Evolutionary conservation across 805 yeast species (phyloP).

Genomic region (Nakazawaea populi): DNA sequence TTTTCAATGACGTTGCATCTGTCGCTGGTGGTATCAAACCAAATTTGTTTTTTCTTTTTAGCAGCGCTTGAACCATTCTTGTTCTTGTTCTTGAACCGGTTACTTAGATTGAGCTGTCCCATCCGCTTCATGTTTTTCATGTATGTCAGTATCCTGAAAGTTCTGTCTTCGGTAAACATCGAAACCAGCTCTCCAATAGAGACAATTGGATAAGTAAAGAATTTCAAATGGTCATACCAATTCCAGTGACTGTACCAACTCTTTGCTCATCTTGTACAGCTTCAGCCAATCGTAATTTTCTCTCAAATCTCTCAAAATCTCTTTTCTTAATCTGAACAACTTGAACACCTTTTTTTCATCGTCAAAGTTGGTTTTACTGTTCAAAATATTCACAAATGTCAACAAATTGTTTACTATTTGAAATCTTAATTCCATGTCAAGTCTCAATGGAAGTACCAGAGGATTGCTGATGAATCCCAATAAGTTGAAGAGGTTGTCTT

Average conservation of each 20-base stretch:
- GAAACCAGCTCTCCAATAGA: too few relatives aligned
- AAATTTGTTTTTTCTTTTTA: too few relatives aligned
- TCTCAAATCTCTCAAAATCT: not conserved
- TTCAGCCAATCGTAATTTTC: constrained; percentile 4
- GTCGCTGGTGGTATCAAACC: too few relatives aligned
- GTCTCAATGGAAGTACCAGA: constrained; percentile 44
- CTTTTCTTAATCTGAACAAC: not conserved
- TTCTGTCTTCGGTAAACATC: too few relatives aligned
- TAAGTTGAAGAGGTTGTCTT: constrained; percentile 38
- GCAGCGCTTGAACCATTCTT: too few relatives aligned
- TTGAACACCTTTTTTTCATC: not conserved
- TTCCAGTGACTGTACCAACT: not conserved
- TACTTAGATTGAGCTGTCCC: too few relatives aligned
- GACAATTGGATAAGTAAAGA: too few relatives aligned
- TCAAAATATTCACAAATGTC: not conserved
- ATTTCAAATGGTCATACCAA: not conserved
- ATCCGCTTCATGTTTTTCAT: too few relatives aligned
- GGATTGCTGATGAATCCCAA: constrained; percentile 56
- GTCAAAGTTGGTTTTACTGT: not conserved
- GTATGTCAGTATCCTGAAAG: too few relatives aligned
- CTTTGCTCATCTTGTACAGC: constrained; percentile 1
- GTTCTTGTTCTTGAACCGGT: too few relatives aligned
- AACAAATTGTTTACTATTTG: constrained; percentile 5
- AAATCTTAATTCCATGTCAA: constrained; percentile 30
- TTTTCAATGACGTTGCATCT: too few relatives aligned